These are phyloP conservation scores for Reticulascus tulasneorum DNA, from an alignment of 2,329 filamentous ascomycete genomes.

Conservation along the genomic window DNA sequence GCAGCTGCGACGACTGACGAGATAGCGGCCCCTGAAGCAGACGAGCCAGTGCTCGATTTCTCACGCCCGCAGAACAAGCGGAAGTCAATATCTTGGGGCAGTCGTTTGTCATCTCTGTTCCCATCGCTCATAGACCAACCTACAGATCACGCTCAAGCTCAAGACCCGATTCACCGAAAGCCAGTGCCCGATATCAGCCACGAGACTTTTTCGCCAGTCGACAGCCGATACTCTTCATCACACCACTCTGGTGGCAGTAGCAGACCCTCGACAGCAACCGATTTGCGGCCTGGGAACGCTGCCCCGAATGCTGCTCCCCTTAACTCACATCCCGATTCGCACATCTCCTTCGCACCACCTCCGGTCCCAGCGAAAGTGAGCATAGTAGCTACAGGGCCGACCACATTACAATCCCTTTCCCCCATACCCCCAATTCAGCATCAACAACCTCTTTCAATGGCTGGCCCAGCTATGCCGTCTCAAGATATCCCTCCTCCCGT, in stretches of 20 bases:
- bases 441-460: slow-evolving; percentile 7
- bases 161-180: slow-evolving; percentile 18
- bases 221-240: slow-evolving; percentile 10
- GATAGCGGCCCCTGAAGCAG: too few species aligned
- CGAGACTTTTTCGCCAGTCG: slow-evolving; percentile 8
- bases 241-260: slow-evolving; percentile 4
- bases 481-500: slow-evolving; percentile 8
- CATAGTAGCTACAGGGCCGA: slow-evolving; percentile 2
- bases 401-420: neutral
- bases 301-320: slow-evolving; percentile 1
- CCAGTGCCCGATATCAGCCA: slow-evolving; percentile 8
- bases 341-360: slow-evolving; percentile 10
- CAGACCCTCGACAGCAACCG: slow-evolving; percentile 5
- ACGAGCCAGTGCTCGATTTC: slow-evolving; percentile 15
- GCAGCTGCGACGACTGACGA: too few species aligned
- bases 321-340: slow-evolving; percentile 5
- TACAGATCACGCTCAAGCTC: slow-evolving; percentile 22
- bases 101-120: slow-evolving; percentile 30
- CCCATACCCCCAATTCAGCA: slow-evolving; percentile 2
- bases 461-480: slow-evolving; percentile 7
- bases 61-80: slow-evolving; percentile 15
- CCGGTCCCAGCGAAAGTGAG: slow-evolving; percentile 7
- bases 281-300: slow-evolving; percentile 7
- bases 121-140: slow-evolving; percentile 33
- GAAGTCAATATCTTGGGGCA: slow-evolving; percentile 31